These are phyloP conservation scores for Beauveria sp. DNA, from an alignment of 2,329 filamentous ascomycete species.

Conservation along the genomic window DNA sequence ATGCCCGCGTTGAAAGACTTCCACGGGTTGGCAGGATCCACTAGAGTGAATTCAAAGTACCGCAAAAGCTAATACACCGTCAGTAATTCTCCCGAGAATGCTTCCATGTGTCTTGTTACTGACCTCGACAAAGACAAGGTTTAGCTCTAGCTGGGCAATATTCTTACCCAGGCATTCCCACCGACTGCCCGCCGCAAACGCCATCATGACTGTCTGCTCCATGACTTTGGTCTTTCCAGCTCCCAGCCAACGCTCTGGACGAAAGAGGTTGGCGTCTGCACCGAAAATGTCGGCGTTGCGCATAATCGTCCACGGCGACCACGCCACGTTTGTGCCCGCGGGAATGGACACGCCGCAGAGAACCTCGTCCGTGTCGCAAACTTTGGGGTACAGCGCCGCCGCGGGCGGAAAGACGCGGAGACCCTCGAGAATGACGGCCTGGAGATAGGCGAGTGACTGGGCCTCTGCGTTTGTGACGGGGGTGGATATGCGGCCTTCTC, in stretches of 20 bases:
- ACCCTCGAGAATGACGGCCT: constrained; percentile 36
- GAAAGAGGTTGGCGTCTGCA: constrained; percentile 17
- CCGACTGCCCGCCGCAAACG: constrained; percentile 23
- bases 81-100: neutral
- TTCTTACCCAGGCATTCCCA: constrained; percentile 24
- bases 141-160: constrained; percentile 23
- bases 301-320: constrained; percentile 20
- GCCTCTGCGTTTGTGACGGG: constrained; percentile 20
- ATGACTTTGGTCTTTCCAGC: constrained; percentile 18
- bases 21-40: constrained; percentile 15
- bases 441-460: constrained; percentile 25
- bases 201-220: constrained; percentile 22
- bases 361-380: constrained; percentile 11
- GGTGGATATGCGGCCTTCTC: neutral
- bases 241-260: constrained; percentile 20
- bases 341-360: constrained; percentile 14
- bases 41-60: constrained; percentile 14
- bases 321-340: constrained; percentile 16
- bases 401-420: constrained; percentile 18
- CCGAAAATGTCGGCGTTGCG: constrained; percentile 19
- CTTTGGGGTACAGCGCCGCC: constrained; percentile 17
- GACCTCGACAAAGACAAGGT: constrained; percentile 27
- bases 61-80: constrained; percentile 14
- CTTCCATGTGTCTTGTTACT: neutral
- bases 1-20: constrained; percentile 14